Conservation (phyloP, 2,329 filamentous ascomycete genomes). For the Exserohilum rostratum region DNA sequence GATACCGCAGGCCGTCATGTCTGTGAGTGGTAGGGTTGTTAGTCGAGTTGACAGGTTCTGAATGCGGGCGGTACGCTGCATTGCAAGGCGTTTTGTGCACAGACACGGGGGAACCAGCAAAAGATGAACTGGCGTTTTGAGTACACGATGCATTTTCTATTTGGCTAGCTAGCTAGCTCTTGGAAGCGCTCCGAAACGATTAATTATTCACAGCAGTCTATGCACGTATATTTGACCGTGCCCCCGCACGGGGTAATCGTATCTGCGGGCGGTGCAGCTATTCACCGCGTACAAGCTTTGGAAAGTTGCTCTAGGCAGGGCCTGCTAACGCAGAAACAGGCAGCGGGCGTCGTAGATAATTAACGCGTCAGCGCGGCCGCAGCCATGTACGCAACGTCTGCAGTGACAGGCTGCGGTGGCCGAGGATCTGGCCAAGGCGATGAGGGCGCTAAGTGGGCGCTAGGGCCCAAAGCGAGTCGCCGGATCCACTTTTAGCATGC, state of each 20-base stretch:
- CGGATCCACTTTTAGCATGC: neutral
- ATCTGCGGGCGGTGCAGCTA: no score
- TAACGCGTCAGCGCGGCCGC: neutral
- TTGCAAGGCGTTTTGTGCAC: conserved; percentile 10
- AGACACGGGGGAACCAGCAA: neutral
- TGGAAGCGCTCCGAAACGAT: neutral
- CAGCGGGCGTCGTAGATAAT: no score
- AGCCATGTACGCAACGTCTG: neutral
- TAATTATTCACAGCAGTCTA: neutral
- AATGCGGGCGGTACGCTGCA: conserved; percentile 2
- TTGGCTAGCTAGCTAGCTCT: neutral
- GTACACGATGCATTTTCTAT: neutral
- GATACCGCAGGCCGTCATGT: neutral
- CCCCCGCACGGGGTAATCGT: neutral
- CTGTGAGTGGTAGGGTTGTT: neutral
- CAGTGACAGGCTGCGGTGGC: neutral
- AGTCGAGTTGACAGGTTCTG: neutral
- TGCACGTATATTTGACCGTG: neutral
- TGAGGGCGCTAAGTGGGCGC: neutral
- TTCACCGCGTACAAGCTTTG: no score
- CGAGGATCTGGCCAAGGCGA: neutral
- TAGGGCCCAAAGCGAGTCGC: conserved; percentile 1
- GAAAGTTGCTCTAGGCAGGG: no score
- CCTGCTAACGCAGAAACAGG: no score
- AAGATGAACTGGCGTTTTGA: neutral